Conservation (phyloP, 1,284 basidiomycete genomes). For the Puccinia novopanici region DNA sequence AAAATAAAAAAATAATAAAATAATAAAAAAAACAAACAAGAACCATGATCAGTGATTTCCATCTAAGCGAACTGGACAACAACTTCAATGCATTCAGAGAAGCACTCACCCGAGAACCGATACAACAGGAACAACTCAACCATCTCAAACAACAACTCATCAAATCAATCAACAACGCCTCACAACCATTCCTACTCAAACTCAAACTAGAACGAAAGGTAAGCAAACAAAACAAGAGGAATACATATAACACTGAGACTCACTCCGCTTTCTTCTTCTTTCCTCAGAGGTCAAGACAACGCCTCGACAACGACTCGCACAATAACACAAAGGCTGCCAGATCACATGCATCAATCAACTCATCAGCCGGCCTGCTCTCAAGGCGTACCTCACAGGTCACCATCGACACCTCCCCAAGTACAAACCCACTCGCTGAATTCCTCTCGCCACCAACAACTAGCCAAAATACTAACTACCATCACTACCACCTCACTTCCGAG, state of each 20-base stretch:
- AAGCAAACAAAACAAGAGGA: neutral
- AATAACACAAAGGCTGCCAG: slow-evolving; percentile 20
- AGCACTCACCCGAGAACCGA: too few species aligned
- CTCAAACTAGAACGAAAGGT: neutral
- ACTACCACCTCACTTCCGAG: too few species aligned
- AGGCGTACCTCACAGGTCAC: neutral
- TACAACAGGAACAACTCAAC: too few species aligned
- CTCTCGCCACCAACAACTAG: neutral
- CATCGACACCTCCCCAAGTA: neutral
- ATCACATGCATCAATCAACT: slow-evolving; percentile 11
- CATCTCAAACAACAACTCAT: too few species aligned
- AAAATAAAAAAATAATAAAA: too few species aligned
- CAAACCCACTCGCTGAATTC: neutral
- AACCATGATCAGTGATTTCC: too few species aligned
- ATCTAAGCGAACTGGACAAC: too few species aligned
- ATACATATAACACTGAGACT: neutral
- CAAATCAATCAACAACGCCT: too few species aligned
- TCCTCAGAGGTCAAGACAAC: slow-evolving; percentile 17
- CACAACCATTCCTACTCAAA: too few species aligned
- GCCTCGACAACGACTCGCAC: slow-evolving; percentile 8
- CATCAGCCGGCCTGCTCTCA: slow-evolving; percentile 25
- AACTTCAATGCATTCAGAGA: too few species aligned
- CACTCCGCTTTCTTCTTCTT: neutral
- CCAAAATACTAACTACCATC: too few species aligned
- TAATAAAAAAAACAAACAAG: neutral